Base-by-base conservation (phyloP, 2,329 filamentous ascomycete genomes). In the Talaromyces islandicus region DNA sequence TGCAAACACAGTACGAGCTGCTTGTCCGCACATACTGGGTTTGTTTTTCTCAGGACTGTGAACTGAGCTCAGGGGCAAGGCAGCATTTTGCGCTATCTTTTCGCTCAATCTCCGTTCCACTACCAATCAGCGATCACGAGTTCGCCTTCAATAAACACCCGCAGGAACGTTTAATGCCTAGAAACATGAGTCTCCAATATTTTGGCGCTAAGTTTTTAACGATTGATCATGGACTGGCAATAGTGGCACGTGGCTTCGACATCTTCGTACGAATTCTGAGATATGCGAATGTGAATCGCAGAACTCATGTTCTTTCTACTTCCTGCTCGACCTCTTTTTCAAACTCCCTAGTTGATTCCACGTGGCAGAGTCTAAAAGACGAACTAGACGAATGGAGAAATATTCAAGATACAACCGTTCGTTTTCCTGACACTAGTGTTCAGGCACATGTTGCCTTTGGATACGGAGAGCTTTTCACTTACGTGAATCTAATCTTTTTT, bases 1-100 rank as follows among this genome's bases (percentile, higher is more conserved):
- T 67, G 2, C 67, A 68, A 55, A 73, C 66, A 4, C 72, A 72
- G 52, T 74, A 74, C 50, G 72, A 74, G 54, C 71, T 74, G 57
- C 68, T 74, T 3, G 72, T 74, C 30, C 70, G 72, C 38, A 74
- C 72, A 1, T 74, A 74, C 57, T 74, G 72, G 72, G 71, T 69
- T 57, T 73, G 71, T 43, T 74, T 74, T 57, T 71, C 71, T 4
- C 72, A 74, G 56, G 72, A 74, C 52, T 74, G 72, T 58, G 72
- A 74, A 59, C 61, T 74, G 32, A 73, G 71, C 57, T 74, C 72
- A 0, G 72, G 72, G 2, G 72, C 72, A 27, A 67, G 72, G 10
- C 72, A 74, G 54, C 71, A 74, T 55, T 73, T 74, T 54, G 71
- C 72, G 7, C 64, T 74, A 2, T 73, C 72, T 2, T 74, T 74